Evolutionary conservation across 306 rosid species (phyloP).

Genomic region (Glycyrrhiza uralensis): DNA sequence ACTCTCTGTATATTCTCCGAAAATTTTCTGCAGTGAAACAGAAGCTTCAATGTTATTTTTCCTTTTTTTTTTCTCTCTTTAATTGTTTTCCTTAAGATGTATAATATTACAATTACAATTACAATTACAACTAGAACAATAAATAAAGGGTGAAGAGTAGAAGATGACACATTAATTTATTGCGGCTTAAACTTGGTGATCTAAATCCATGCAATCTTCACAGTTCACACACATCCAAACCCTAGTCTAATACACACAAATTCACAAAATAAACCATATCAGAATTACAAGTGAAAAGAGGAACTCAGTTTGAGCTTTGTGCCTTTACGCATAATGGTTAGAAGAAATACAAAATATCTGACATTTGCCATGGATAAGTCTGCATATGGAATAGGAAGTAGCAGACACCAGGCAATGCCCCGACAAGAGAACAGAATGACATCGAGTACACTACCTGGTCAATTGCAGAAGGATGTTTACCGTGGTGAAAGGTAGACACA

Average conservation of each 20-base stretch:
- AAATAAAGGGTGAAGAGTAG: not conserved
- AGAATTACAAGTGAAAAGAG: not conserved
- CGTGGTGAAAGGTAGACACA: slow-evolving; percentile 92
- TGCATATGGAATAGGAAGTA: not conserved
- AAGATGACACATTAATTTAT: not conserved
- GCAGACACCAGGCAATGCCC: not conserved
- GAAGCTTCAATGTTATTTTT: slow-evolving; percentile 21
- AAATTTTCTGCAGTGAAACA: slow-evolving; percentile 62
- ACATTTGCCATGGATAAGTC: not conserved
- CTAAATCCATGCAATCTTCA: not conserved
- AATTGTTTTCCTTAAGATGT: not conserved
- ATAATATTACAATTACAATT: not conserved
- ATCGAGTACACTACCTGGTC: slow-evolving; percentile 65
- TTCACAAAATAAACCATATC: not conserved
- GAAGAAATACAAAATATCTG: not conserved
- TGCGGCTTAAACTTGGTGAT: not conserved
- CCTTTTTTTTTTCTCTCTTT: not conserved
- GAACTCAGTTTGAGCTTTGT: not conserved
- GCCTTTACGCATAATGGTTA: not conserved
- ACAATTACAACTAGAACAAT: not conserved
- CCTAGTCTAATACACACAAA: not conserved
- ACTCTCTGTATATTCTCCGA: slow-evolving; percentile 86
- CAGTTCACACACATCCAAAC: not conserved
- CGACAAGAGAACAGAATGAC: not conserved
- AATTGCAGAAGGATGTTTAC: slow-evolving; percentile 82